Base-by-base conservation (phyloP, 192 early-diverging fungal species). In the Geranomyces variabilis region DNA sequence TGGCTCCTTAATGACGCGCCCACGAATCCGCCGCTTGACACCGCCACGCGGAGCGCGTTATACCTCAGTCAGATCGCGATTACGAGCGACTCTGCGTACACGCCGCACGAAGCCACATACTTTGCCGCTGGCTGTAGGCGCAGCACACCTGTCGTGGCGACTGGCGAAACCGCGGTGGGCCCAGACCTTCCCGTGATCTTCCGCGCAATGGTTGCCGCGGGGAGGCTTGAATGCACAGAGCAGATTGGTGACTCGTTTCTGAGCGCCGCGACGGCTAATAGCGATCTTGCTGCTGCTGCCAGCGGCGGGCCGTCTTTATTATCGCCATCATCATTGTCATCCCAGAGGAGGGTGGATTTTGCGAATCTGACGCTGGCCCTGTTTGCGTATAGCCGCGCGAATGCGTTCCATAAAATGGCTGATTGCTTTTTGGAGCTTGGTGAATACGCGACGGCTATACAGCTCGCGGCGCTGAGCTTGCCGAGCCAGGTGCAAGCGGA, bases 361-460 rank as follows among this genome's bases (percentile, higher is more conserved):
- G n/a, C 24, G 29, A 48, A 19, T 24, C 51, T 24, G 13, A 53
- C 66, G 10, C 34, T 65, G 3, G 66, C 66, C 4, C 51, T 67
- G 48, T 34, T 22, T 1, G 31, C 51, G 8, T 67, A 67, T 47
- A 34, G 4, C 22, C 66, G 66, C 5, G 46, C 48, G 5, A 67
- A 67, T 47, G 66, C 30, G 12, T 21, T 56, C 26, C 21, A 67
- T 15, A 55, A 55, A 47, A 31, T 67, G 30, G 51, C 44, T 1
- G 63, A 48, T 12, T 65, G 63, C 44, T 65, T 65, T 21, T n/a
- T 65, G n/a, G 19, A 43, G 22, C 21, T 65, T 28, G 63, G 44
- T 4, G 41, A 43, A 13, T 48, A 65, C 17, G 2, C 15, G 44
- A 46, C 63, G 12, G 58, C 58, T 2, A 28, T 60, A 3, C 58